A percentile compares a stretch with the other conserved stretches of the same genome.
Conservation (phyloP, 1,139 yeast genomes). For the Scheffersomyces parashehatae region DNA sequence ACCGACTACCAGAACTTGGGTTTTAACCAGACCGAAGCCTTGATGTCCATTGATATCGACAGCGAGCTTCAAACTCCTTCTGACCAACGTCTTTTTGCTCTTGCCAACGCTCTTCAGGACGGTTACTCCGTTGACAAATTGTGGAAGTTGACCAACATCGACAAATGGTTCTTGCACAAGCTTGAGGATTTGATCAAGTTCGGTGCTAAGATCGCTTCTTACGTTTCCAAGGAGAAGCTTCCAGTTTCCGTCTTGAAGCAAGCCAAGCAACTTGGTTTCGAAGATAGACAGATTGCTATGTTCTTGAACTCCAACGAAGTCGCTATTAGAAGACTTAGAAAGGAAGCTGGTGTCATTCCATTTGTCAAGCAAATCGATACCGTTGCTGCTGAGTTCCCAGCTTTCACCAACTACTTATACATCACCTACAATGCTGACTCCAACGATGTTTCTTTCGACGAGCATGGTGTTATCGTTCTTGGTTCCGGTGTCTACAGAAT, state of each 20-base stretch:
- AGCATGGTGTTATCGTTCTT: constrained; percentile 84
- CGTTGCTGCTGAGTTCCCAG: constrained; percentile 99
- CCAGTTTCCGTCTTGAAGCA: constrained; percentile 66
- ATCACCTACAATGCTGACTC: constrained; percentile 93
- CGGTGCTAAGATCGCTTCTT: constrained; percentile 62
- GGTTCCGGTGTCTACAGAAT: constrained; percentile 95
- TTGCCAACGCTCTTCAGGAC: constrained; percentile 85
- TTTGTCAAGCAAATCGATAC: constrained; percentile 97
- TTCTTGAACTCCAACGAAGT: constrained; percentile 89
- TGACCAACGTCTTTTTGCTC: constrained; percentile 93
- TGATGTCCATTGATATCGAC: constrained; percentile 89
- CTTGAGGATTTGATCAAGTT: constrained; percentile 70
- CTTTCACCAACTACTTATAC: constrained; percentile 91
- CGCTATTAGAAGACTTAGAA: constrained; percentile 87
- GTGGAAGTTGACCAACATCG: constrained; percentile 90
- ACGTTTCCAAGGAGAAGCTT: constrained; percentile 58
- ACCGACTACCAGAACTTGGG: constrained; percentile 95
- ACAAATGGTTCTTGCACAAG: constrained; percentile 95
- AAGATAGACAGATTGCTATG: constrained; percentile 94
- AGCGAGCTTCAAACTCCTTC: constrained; percentile 91
- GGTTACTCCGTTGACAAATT: constrained; percentile 92
- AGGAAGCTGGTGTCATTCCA: constrained; percentile 85
- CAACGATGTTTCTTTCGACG: constrained; percentile 81
- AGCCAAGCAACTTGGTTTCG: constrained; percentile 97
- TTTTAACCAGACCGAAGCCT: constrained; percentile 83